phyloP scores from a whole-genome alignment of 192 early-diverging fungal species.

The Coemansia sp. region DNA sequence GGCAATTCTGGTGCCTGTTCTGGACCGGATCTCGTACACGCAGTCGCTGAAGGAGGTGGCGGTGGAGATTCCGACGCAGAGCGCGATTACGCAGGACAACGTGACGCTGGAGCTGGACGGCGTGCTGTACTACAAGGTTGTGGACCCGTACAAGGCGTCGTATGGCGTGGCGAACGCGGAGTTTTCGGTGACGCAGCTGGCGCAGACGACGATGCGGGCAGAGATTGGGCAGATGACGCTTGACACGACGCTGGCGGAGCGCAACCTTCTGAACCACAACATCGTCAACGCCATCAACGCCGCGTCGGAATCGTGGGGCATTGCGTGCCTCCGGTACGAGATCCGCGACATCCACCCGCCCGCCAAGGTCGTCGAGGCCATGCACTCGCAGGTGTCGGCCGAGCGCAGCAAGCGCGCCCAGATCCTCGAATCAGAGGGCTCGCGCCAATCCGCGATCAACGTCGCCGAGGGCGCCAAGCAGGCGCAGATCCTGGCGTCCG shows the following conservation, averaged over 20 bases:
- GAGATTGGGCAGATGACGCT: constrained; percentile 99
- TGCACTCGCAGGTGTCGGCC: constrained; percentile 98
- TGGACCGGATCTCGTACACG: constrained; percentile 91
- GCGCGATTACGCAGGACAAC: constrained; percentile 96
- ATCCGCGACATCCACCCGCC: constrained; percentile 97
- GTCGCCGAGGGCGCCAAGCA: constrained; percentile 95
- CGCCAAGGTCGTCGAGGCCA: constrained; percentile 88
- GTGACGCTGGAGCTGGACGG: constrained; percentile 96
- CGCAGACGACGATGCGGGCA: constrained; percentile 99
- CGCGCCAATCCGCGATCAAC: constrained; percentile 92
- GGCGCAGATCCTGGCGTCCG: constrained; percentile 89
- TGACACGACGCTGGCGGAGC: constrained; percentile 92
- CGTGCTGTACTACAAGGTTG: constrained; percentile 91
- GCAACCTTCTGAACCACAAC: constrained; percentile 87
- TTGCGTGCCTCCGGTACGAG: constrained; percentile 93
- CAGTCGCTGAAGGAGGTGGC: constrained; percentile 95
- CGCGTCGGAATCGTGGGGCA: constrained; percentile 95
- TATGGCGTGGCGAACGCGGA: constrained; percentile 95
- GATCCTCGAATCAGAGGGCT: constrained; percentile 85
- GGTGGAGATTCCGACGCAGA: constrained; percentile 86
- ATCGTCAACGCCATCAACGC: constrained; percentile 95
- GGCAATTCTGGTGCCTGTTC: constrained; percentile 82
- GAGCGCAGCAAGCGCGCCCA: constrained; percentile 96
- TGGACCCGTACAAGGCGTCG: constrained; percentile 91
- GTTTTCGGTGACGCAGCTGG: constrained; percentile 93